phyloP scores from a whole-genome alignment of 768 basidiomycete species.

The Agaricus sinodeliciosus region DNA sequence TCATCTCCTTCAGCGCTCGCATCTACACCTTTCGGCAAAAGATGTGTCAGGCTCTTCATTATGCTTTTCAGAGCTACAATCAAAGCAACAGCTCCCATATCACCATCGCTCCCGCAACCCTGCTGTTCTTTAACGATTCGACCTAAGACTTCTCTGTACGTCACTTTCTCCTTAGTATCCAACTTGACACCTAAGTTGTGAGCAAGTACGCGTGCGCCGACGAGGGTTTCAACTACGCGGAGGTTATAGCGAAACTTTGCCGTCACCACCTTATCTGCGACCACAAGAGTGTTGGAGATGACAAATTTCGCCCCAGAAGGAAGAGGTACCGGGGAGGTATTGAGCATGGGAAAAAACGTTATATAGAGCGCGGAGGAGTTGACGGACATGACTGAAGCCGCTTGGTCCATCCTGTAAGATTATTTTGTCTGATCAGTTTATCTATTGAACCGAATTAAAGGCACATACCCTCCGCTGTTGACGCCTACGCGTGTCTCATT shows the following conservation, averaged over 20 bases:
- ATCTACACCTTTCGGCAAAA: conserved; percentile 33
- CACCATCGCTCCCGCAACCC: conserved; percentile 39
- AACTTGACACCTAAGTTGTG: conserved; percentile 43
- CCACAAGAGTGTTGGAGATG: conserved; percentile 78
- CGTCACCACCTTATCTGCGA: conserved; percentile 71
- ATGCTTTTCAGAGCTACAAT: conserved; percentile 41
- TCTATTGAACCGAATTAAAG: not conserved
- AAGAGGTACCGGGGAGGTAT: conserved; percentile 61
- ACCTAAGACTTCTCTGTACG: conserved; percentile 61
- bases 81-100: conserved; percentile 39
- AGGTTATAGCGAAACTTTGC: conserved; percentile 82
- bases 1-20: conserved; percentile 19
- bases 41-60: conserved; percentile 39
- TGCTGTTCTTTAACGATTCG: conserved; percentile 42
- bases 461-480: conserved; percentile 67
- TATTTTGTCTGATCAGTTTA: conserved; percentile 3
- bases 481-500: conserved; percentile 81
- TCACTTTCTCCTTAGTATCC: conserved; percentile 31
- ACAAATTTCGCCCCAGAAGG: conserved; percentile 55
- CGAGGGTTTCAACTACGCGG: conserved; percentile 87
- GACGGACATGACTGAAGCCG: conserved; percentile 75
- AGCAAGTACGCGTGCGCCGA: conserved; percentile 69
- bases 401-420: conserved; percentile 74
- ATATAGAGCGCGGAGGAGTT: conserved; percentile 71
- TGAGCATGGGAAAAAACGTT: conserved; percentile 71